Percentiles rank a stretch among this genome's conserved stretches.
Conservation (phyloP, 495 filamentous ascomycete genomes). For the Penicillium paradoxum region DNA sequence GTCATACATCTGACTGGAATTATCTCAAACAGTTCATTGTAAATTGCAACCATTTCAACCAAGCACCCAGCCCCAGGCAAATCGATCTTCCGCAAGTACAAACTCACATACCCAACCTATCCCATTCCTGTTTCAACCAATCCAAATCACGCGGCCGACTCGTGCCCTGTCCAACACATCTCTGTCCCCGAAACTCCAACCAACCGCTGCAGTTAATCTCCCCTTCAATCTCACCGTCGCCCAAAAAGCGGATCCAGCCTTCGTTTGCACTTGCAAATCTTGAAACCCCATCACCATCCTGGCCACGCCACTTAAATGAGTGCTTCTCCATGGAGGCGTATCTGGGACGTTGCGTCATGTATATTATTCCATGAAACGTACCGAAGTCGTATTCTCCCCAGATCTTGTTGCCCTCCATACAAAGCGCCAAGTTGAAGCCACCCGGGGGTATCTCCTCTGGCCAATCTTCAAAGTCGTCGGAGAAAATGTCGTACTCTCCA, state of each 20-base stretch:
- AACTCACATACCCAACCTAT: background rate
- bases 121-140: background rate
- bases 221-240: background rate
- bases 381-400: conserved; percentile 26
- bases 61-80: background rate
- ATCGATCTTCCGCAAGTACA: background rate
- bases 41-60: background rate
- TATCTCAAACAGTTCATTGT: background rate
- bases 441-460: background rate
- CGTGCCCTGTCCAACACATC: background rate
- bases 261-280: background rate
- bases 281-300: background rate
- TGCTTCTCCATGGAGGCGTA: background rate
- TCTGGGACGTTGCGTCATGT: conserved; percentile 8
- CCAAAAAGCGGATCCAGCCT: background rate
- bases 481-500: background rate
- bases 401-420: conserved; percentile 13
- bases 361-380: conserved; percentile 17
- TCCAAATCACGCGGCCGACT: background rate
- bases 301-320: background rate
- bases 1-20: too few relatives aligned
- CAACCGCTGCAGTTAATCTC: background rate
- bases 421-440: conserved; percentile 9
- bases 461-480: background rate
- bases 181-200: background rate